A percentile compares a stretch with the other conserved stretches of the same genome.
Conservation (phyloP, 148 eudicot genomes). For the Fagopyrum esculentum region DNA sequence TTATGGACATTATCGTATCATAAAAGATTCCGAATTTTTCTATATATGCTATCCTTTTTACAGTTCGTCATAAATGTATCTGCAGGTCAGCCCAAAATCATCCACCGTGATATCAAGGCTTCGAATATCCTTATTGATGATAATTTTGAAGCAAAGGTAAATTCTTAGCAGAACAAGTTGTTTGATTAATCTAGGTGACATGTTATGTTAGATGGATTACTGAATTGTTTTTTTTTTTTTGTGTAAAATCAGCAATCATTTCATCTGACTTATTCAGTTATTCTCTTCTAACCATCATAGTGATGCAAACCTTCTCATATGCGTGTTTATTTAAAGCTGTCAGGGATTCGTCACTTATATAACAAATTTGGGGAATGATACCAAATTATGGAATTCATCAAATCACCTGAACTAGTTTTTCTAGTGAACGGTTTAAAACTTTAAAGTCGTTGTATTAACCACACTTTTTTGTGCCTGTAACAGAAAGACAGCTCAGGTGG, state of each 20-base stretch:
- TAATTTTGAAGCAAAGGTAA: slow-evolving; percentile 14
- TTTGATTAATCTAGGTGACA: neutral
- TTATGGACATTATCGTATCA: neutral
- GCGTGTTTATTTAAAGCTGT: neutral
- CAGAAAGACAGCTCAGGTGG: neutral
- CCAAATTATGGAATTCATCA: neutral
- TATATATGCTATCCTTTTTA: neutral
- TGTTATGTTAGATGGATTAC: neutral
- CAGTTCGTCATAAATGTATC: neutral
- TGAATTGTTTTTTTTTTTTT: neutral
- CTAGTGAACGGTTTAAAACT: neutral
- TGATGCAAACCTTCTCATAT: neutral
- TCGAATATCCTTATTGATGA: slow-evolving; percentile 8
- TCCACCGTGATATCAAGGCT: slow-evolving; percentile 15
- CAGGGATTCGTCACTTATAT: neutral
- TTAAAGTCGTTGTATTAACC: neutral
- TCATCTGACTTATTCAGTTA: neutral
- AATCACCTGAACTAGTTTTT: neutral
- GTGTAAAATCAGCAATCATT: neutral
- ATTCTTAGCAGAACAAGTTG: neutral
- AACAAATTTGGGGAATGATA: neutral
- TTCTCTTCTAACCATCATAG: neutral
- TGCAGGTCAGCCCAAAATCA: slow-evolving; percentile 14
- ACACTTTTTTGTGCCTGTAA: neutral
- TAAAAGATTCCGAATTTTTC: too few species aligned